Conservation (phyloP, 2,329 filamentous ascomycete genomes). For the Epichloe gansuensis region DNA sequence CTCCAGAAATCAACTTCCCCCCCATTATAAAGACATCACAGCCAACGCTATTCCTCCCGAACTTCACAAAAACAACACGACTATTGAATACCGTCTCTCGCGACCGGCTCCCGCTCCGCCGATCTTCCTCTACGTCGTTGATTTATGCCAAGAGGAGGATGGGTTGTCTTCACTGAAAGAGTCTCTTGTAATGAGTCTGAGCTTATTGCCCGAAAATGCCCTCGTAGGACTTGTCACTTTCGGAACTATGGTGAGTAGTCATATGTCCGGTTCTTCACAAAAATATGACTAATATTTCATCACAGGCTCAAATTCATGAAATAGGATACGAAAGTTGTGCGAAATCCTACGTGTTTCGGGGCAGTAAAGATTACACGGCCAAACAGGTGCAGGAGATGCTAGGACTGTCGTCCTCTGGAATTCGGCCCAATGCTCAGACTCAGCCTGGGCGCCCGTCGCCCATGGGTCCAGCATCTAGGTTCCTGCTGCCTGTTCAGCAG, state of each 20-base stretch:
- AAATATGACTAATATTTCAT: not conserved
- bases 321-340: conserved; percentile 96
- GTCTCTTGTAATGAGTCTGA: conserved; percentile 75
- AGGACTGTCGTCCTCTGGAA: conserved; percentile 57
- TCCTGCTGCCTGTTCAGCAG: conserved; percentile 86
- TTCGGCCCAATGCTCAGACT: conserved; percentile 63
- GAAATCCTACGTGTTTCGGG: conserved; percentile 96
- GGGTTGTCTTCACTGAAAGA: conserved; percentile 73
- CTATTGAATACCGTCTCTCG: conserved; percentile 77
- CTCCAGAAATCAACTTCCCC: conserved; percentile 67
- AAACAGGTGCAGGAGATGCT: conserved; percentile 99
- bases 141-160: conserved; percentile 81
- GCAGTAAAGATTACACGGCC: conserved; percentile 93
- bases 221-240: conserved; percentile 75
- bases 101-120: conserved; percentile 74
- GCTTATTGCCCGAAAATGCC: conserved; percentile 66
- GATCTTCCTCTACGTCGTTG: conserved; percentile 78
- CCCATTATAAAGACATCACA: conserved; percentile 83
- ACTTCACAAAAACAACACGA: conserved; percentile 69
- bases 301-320: conserved; percentile 81
- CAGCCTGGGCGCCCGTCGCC: conserved; percentile 64
- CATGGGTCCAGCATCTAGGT: conserved; percentile 72
- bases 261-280: not conserved
- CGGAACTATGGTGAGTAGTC: conserved; percentile 68
- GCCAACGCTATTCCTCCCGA: conserved; percentile 72